phyloP scores from a whole-genome alignment of 169 alveolate genomes.

The Plasmodium knowlesi region DNA sequence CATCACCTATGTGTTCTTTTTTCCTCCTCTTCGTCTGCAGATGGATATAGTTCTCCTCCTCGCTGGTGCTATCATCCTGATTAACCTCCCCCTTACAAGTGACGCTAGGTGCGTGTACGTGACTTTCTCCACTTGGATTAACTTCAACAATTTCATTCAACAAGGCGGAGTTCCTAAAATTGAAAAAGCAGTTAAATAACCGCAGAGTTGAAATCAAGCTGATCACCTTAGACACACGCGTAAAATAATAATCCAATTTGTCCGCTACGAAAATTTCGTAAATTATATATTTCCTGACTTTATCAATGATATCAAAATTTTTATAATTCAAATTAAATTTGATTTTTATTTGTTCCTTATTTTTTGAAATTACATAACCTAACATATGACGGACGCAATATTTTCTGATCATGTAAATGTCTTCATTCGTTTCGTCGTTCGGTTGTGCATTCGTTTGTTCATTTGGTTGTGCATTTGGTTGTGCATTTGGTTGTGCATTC shows the following conservation, averaged over 20 bases:
- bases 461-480: too few relatives aligned
- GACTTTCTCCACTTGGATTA: not conserved
- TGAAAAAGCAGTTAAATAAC: constrained; percentile 32
- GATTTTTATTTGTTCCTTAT: constrained; percentile 51
- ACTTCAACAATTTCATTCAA: constrained; percentile 26
- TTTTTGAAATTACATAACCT: constrained; percentile 43
- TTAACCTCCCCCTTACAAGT: not conserved
- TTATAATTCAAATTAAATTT: constrained; percentile 33
- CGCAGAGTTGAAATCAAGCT: constrained; percentile 31
- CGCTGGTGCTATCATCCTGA: not conserved
- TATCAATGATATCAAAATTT: constrained; percentile 64
- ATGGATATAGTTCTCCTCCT: not conserved
- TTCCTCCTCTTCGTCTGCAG: not conserved
- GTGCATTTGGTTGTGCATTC: not conserved
- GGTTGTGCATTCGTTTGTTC: not conserved
- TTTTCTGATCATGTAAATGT: constrained; percentile 68
- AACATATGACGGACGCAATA: constrained; percentile 70
- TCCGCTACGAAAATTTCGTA: constrained; percentile 44
- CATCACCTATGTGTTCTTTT: not conserved
- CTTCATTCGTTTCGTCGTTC: constrained; percentile 23
- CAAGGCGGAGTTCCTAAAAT: constrained; percentile 41
- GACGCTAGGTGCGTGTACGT: not conserved
- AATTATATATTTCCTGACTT: constrained; percentile 36
- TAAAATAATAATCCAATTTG: not conserved
- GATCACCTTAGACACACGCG: constrained; percentile 36